Evolutionary conservation across 2,329 filamentous ascomycete species (phyloP), one percentile per base, ranked within the genome.

Genomic region (Fusarium sp.): DNA sequence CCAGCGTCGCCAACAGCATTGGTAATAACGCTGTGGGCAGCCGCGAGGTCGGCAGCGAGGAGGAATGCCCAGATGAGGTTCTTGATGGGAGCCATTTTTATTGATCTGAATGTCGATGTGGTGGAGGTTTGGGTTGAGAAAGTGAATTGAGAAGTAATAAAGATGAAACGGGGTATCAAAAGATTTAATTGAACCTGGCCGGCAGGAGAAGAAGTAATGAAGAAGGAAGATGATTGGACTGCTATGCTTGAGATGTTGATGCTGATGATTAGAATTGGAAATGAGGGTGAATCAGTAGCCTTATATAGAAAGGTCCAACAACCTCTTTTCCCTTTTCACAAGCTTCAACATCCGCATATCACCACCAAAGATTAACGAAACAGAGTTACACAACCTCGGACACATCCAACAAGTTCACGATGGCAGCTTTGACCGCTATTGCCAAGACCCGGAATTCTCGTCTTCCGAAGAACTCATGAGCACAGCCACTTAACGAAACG

Each of bases 1-100:
- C 88, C 87, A 28, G 81, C 80, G 70, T 90, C 81, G 60, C 88
- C 88, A 39, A 81, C 82, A 32, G 88, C 58, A 1, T 62, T 62
- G 8, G 7, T 62, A 4, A 62, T 62, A 7, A 62, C 22, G 1
- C 58, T 62, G 17, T 62, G 58, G 2, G 58, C 56, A n/a, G 47
- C 58, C 35, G 40, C 56, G 9, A 62, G 33, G 8, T 62, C 58
- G 15, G 58, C 56, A 62, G 56, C 40, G 10, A 62, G 9, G 28
- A 62, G 62, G n/a, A 62, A 28, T 4, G 56, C 40, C 6, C 13
- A 11, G 14, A 62, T 6, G 19, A 62, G 4, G 41, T 62, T 62
- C 47, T 62, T 62, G n/a, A 62, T 39, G 17, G 56, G 35, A 40
- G 47, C 28, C 58, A 62, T 62, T 43, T 8, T 55, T 22, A 41